Evolutionary conservation across 2,329 filamentous ascomycete species (phyloP).

Genomic region (Phialophora verrucosa): DNA sequence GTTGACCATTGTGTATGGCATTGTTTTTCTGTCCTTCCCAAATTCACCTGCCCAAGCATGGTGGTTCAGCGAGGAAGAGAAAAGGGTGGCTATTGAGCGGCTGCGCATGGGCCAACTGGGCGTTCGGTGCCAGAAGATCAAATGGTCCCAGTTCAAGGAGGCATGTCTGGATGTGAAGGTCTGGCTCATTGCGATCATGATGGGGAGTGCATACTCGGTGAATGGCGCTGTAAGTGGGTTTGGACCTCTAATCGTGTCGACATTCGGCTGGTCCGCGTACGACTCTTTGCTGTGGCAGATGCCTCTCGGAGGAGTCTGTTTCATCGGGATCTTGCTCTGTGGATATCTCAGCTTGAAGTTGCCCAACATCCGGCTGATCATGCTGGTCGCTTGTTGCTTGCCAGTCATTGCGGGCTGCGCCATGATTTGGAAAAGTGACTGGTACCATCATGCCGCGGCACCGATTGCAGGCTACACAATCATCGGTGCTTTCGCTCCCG

Average conservation of each 20-base stretch:
- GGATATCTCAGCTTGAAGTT: slow-evolving; percentile 68
- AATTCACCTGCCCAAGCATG: slow-evolving; percentile 70
- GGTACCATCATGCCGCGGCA: slow-evolving; percentile 68
- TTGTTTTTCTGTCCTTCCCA: slow-evolving; percentile 69
- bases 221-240: slow-evolving; percentile 67
- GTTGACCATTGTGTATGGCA: slow-evolving; percentile 62
- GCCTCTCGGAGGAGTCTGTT: slow-evolving; percentile 64
- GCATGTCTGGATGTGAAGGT: slow-evolving; percentile 64
- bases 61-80: slow-evolving; percentile 69
- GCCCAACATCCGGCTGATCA: slow-evolving; percentile 67
- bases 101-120: slow-evolving; percentile 68
- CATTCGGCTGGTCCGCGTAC: slow-evolving; percentile 4
- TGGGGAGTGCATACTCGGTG: slow-evolving; percentile 70
- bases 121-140: slow-evolving; percentile 65
- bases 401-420: slow-evolving; percentile 76
- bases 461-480: slow-evolving; percentile 75
- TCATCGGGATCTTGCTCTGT: slow-evolving; percentile 68
- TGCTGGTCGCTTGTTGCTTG: slow-evolving; percentile 70
- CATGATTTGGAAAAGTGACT: slow-evolving; percentile 72
- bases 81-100: slow-evolving; percentile 68
- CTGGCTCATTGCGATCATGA: slow-evolving; percentile 69
- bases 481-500: slow-evolving; percentile 74
- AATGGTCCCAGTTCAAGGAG: slow-evolving; percentile 63
- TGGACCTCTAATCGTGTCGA: not conserved
- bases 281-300: slow-evolving; percentile 71